Base-by-base conservation (phyloP, 495 filamentous ascomycete species). In the Talaromyces wortmannii region DNA sequence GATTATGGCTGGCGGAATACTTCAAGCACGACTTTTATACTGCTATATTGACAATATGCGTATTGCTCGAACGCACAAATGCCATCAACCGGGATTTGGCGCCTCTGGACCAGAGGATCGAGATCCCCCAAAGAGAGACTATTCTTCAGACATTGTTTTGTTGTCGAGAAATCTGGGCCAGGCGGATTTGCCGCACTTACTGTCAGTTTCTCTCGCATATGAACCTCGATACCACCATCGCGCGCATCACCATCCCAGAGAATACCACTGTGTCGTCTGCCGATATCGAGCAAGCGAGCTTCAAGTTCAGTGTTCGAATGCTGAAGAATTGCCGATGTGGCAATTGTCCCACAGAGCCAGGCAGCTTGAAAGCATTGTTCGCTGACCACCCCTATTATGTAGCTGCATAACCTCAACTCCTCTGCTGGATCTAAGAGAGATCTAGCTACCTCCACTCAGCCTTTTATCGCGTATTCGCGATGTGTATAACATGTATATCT, bases 21-120 rank as follows among this genome's bases (percentile, higher is more conserved):
- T 53, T 43, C 43, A 53, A 46, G 45, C 52, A 53, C 52, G 52
- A 53, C 30, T 53, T 53, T 32, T 53, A 53, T 42, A 42, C 52
- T 12, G 52, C 52, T 17, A 53, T 42, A 45, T 32, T 53, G 7
- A 53, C 52, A 1, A 53, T 53, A 45, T 53, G 52, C 30, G 11
- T 53, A 15, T 17, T 53, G 0, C 16, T 53, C 12, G 40, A 36
- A 3, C 52, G 52, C 52, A 53, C 44, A 12, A 42, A 53, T 18
- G 42, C 17, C 4, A 7, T 46, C 16, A 29, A 23, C 43, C 44
- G 31, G 52, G 52, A 45, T 40, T 45, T 53, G 17, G 44, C 31
- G 7, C 13, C 52, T 16, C 23, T 29, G 10, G 36, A 53, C 6
- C 43, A 42, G 7, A 30, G 31, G 2, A 31, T 53, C 11, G 42